Conservation (phyloP, 192 early-diverging fungal species). For the Umbelopsis sp. region DNA sequence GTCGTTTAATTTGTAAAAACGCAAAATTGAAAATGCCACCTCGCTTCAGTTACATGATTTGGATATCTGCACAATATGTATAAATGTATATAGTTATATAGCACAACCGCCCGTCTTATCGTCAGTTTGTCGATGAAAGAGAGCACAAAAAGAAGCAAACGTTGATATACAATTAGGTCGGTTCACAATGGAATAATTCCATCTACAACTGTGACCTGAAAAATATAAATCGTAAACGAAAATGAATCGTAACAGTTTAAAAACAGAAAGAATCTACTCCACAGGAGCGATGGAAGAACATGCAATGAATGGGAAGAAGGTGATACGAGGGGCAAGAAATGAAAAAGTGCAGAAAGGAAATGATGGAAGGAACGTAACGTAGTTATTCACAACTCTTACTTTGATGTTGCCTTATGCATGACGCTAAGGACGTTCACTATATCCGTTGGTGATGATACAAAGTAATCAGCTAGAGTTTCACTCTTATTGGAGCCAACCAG, state of each 20-base stretch:
- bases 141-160: background rate
- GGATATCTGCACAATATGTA: background rate
- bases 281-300: background rate
- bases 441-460: background rate
- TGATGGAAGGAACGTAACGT: background rate
- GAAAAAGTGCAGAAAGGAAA: background rate
- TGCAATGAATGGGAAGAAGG: background rate
- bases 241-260: background rate
- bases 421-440: background rate
- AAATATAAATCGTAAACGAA: constrained; percentile 15
- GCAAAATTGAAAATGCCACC: background rate
- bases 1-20: background rate
- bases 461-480: constrained; percentile 3
- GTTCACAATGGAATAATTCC: background rate
- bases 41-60: background rate
- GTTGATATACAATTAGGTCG: constrained; percentile 14
- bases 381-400: background rate
- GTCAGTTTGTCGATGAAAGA: background rate
- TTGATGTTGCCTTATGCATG: background rate
- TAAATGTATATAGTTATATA: constrained; percentile 14
- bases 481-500: background rate
- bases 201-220: constrained; percentile 14
- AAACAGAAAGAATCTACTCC: constrained; percentile 12
- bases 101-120: constrained; percentile 9
- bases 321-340: background rate